Conservation (phyloP, 345 rosid genomes). For the Linum lewisii region DNA sequence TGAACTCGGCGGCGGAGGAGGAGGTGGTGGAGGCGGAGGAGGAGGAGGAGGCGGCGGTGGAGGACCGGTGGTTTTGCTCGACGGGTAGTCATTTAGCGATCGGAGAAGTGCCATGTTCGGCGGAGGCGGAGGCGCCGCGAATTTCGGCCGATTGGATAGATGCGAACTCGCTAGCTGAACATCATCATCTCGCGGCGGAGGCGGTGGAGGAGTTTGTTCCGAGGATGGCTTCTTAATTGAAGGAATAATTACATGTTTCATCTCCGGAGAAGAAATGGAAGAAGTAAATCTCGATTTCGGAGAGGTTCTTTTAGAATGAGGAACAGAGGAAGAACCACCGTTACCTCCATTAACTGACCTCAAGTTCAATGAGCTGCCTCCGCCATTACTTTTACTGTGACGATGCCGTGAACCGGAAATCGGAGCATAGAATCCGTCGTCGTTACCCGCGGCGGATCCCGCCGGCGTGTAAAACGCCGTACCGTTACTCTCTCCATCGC, state of each 20-base stretch:
- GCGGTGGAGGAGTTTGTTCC: slow-evolving; percentile 17
- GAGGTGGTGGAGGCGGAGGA: slow-evolving; percentile 48
- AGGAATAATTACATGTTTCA: slow-evolving; percentile 80
- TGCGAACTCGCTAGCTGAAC: slow-evolving; percentile 11
- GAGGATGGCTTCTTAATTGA: slow-evolving; percentile 43
- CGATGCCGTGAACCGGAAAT: slow-evolving; percentile 23
- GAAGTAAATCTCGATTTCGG: slow-evolving; percentile 47
- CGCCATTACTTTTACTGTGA: slow-evolving; percentile 16
- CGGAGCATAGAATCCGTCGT: slow-evolving; percentile 49
- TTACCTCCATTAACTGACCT: neutral
- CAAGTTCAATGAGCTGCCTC: slow-evolving; percentile 11
- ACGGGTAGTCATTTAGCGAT: slow-evolving; percentile 37
- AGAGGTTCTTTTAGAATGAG: slow-evolving; percentile 79
- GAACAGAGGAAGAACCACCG: slow-evolving; percentile 24
- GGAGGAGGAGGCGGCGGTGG: slow-evolving; percentile 49
- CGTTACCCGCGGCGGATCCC: slow-evolving; percentile 43
- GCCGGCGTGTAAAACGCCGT: slow-evolving; percentile 57
- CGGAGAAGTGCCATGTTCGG: slow-evolving; percentile 79
- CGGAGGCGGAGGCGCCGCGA: slow-evolving; percentile 76
- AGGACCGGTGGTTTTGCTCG: slow-evolving; percentile 22
- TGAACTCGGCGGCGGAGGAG: slow-evolving; percentile 26
- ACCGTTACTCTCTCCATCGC: slow-evolving; percentile 36
- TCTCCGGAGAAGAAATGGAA: slow-evolving; percentile 64
- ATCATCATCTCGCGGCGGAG: slow-evolving; percentile 13
- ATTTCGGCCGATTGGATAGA: slow-evolving; percentile 45